Evolutionary conservation across 2,329 filamentous ascomycete genomes (phyloP).

Genomic region (Stagonosporopsis rhizophila): DNA sequence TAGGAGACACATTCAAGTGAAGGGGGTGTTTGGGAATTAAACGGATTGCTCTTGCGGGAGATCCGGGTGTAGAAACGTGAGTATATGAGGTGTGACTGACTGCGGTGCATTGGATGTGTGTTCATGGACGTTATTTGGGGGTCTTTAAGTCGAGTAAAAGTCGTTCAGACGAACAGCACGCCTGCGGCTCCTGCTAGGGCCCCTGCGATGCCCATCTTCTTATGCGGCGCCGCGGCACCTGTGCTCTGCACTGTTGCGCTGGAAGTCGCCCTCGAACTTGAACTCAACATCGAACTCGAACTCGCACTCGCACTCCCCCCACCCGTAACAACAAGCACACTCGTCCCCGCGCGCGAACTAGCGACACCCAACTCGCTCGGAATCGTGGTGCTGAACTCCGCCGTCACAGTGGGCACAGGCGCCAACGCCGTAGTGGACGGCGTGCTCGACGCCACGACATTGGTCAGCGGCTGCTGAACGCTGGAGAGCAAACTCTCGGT

Average conservation of each 20-base stretch:
- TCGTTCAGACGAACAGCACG: slow-evolving; percentile 22
- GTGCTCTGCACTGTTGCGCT: slow-evolving; percentile 13
- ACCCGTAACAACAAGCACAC: not conserved
- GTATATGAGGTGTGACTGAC: too few relatives aligned
- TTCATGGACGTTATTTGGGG: too few relatives aligned
- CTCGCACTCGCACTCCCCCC: slow-evolving; percentile 1
- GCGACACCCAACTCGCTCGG: not conserved
- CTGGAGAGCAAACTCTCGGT: slow-evolving; percentile 17
- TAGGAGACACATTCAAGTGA: too few relatives aligned
- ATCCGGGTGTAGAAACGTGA: too few relatives aligned
- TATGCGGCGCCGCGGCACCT: slow-evolving; percentile 16
- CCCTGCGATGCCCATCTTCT: slow-evolving; percentile 27
- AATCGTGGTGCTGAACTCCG: slow-evolving; percentile 5
- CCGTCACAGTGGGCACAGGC: not conserved
- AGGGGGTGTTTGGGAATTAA: too few relatives aligned
- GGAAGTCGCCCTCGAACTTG: not conserved
- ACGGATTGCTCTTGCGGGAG: too few relatives aligned
- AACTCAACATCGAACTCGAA: slow-evolving; percentile 4
- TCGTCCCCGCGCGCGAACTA: not conserved
- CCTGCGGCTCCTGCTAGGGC: slow-evolving; percentile 30
- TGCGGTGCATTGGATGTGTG: too few relatives aligned
- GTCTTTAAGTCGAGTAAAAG: too few relatives aligned
- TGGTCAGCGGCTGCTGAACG: slow-evolving; percentile 10
- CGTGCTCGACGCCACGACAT: slow-evolving; percentile 2
- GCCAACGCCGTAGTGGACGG: not conserved